phyloP scores from a whole-genome alignment of 495 filamentous ascomycete genomes.

The Elaphomyces granulatus region DNA sequence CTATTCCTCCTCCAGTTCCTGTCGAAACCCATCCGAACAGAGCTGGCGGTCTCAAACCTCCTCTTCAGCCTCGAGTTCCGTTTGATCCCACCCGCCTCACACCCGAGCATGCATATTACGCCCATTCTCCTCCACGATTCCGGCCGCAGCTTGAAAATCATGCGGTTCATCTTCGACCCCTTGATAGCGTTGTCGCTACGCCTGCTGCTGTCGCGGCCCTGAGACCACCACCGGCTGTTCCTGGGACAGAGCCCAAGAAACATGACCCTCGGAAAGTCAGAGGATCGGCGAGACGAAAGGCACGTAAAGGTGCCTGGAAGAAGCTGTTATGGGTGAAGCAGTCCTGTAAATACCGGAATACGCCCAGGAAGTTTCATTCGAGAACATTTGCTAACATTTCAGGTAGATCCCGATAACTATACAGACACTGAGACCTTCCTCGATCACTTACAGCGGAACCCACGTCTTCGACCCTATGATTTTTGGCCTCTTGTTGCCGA shows the following conservation, averaged over 20 bases:
- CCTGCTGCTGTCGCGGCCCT: constrained; percentile 24
- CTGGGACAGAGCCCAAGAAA: constrained; percentile 15
- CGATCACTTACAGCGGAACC: constrained; percentile 90
- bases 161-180: constrained; percentile 20
- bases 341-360: constrained; percentile 55
- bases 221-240: constrained; percentile 24
- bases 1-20: constrained; percentile 28
- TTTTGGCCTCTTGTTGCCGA: constrained; percentile 96
- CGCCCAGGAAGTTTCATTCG: too few relatives aligned
- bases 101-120: constrained; percentile 71
- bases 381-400: neutral
- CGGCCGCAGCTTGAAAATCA: constrained; percentile 31
- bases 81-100: constrained; percentile 49
- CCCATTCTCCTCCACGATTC: constrained; percentile 40
- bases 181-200: constrained; percentile 20
- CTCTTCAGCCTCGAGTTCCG: constrained; percentile 33
- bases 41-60: constrained; percentile 21
- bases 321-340: constrained; percentile 98
- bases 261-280: constrained; percentile 36
- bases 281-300: constrained; percentile 42
- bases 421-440: constrained; percentile 94
- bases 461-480: constrained; percentile 84
- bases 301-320: constrained; percentile 64
- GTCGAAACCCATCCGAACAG: constrained; percentile 34
- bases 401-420: constrained; percentile 87